Base-by-base conservation (phyloP, 2,329 filamentous ascomycete genomes). In the Botrytis fragariae region DNA sequence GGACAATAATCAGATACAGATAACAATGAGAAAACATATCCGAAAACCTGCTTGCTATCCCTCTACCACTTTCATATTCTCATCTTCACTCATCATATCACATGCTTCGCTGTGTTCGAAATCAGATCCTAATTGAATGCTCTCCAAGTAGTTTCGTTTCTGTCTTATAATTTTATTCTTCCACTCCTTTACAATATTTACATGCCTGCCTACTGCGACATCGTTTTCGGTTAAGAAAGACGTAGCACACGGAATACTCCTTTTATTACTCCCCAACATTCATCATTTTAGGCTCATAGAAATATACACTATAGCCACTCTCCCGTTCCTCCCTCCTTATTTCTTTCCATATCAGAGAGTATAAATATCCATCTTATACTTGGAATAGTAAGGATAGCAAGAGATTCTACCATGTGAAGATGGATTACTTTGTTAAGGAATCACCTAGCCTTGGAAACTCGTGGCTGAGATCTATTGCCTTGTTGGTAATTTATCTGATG, bases 401-500 rank as follows among this genome's bases (percentile, higher is more conserved):
- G n/a, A 16, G 22, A 32, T 4, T 8, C 9, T 29, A 29, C 16
- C 54, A 1, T 18, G 6, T 32, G 29, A 51, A 51, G 10, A 51
- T 51, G 4, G 8, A n/a, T n/a, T 12, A 54, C 25, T 12, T 10
- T 2, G 5, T 12, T 25, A 18, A n/a, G 54, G 6, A 57, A 32
- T 12, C 29, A 29, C 0, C 54, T 20, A 29, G n/a, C 3, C 0
- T 32, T 57, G n/a, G 29, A 32, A 18, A 32, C 6, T 20, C 29
- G 7, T 18, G 16, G n/a, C 7, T 59, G 54, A 7, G 32, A 59
- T 32, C 8, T 29, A 18, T 59, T 32, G 29, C 2, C 12, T n/a
- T 54, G 10, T 54, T 3, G 0, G 25, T n/a, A 16, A 4, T n/a
- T 5, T n/a, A 0, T 54, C n/a, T 16, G 48, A 6, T 5, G 4